Conservation (phyloP, 2,329 filamentous ascomycete species). For the Metarhizium anisopliae region DNA sequence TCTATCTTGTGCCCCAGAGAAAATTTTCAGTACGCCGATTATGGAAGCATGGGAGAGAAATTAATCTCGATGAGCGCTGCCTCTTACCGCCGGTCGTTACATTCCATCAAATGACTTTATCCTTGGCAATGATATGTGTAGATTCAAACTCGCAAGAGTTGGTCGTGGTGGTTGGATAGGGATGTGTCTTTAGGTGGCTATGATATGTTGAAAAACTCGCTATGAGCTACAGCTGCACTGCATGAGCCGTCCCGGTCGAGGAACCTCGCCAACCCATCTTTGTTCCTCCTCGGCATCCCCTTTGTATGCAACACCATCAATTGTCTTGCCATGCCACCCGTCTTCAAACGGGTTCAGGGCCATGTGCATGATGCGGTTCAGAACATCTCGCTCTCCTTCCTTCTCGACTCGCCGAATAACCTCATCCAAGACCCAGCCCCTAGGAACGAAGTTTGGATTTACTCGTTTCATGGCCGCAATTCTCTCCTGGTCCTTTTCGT, state of each 20-base stretch:
- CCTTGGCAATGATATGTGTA: background rate
- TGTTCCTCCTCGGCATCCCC: slow-evolving; percentile 66
- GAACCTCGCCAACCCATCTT: slow-evolving; percentile 79
- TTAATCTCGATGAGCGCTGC: slow-evolving; percentile 50
- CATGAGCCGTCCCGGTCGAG: slow-evolving; percentile 66
- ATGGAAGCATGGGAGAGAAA: slow-evolving; percentile 61
- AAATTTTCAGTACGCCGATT: slow-evolving; percentile 48
- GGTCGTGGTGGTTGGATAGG: background rate
- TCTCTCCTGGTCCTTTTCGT: slow-evolving; percentile 49
- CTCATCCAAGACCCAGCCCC: slow-evolving; percentile 89
- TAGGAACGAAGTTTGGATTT: slow-evolving; percentile 88
- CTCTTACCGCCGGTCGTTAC: slow-evolving; percentile 70
- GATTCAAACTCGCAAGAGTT: too few species aligned
- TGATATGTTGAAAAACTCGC: background rate
- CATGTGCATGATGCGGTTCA: slow-evolving; percentile 74
- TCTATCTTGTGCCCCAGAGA: slow-evolving; percentile 65
- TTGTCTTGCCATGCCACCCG: slow-evolving; percentile 48
- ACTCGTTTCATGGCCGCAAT: slow-evolving; percentile 69
- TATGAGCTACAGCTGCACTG: slow-evolving; percentile 95
- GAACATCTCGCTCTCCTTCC: slow-evolving; percentile 68
- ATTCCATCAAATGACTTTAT: slow-evolving; percentile 24
- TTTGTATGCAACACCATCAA: slow-evolving; percentile 39
- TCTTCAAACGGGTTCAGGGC: slow-evolving; percentile 78
- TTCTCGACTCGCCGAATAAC: slow-evolving; percentile 84
- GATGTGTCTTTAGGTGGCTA: background rate